Evolutionary conservation across 345 rosid species (phyloP).

Genomic region (Ailanthus altissimus): DNA sequence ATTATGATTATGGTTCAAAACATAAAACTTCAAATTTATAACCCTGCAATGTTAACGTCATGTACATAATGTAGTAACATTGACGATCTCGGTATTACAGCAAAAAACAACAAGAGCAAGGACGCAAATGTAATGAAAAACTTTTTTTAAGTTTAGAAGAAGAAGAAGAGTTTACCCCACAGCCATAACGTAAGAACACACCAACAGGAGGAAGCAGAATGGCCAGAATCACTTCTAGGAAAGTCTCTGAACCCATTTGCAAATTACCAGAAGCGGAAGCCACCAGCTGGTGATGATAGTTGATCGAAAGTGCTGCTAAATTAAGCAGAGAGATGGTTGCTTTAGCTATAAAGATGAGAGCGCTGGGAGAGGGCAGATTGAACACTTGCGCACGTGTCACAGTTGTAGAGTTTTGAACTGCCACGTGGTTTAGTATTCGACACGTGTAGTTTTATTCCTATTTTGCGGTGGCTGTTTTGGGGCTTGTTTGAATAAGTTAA

Average conservation of each 20-base stretch:
- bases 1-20: too few relatives aligned
- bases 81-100: neutral
- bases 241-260: constrained; percentile 74
- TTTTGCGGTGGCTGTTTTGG: neutral
- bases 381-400: neutral
- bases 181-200: constrained; percentile 89
- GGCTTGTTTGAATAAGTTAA: neutral
- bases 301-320: neutral
- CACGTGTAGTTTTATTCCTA: constrained; percentile 10
- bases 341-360: neutral
- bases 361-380: neutral
- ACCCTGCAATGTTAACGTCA: too few relatives aligned
- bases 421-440: constrained; percentile 3
- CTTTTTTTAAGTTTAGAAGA: neutral
- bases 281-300: neutral
- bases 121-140: neutral
- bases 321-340: neutral
- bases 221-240: constrained; percentile 77
- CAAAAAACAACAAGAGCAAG: neutral
- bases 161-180: constrained; percentile 51
- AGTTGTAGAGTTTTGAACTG: neutral
- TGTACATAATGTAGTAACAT: too few relatives aligned
- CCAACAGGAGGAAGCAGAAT: constrained; percentile 92
- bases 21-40: too few relatives aligned
- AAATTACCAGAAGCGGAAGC: neutral